Conservation (phyloP, 257 asterid genomes). For the Solanum piurae region DNA sequence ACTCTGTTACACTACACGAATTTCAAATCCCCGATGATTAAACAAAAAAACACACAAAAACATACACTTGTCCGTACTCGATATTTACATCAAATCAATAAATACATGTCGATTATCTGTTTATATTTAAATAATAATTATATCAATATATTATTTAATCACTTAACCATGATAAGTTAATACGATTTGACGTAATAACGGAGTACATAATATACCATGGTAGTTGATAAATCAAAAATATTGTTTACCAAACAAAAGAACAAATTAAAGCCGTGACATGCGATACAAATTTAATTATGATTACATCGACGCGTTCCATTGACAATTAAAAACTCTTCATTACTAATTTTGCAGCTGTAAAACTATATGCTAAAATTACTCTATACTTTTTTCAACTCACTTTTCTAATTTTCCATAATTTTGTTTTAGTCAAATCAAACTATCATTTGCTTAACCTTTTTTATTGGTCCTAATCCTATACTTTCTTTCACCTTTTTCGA, state of each 20-base stretch:
- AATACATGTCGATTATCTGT: background rate
- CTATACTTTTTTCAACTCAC: background rate
- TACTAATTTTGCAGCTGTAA: constrained; percentile 3
- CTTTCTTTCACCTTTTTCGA: background rate
- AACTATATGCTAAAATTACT: background rate
- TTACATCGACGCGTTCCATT: background rate
- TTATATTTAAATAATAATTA: background rate
- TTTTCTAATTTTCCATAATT: background rate
- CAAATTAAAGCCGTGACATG: constrained; percentile 12
- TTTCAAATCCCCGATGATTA: background rate
- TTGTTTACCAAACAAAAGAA: background rate
- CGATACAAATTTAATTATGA: constrained; percentile 6
- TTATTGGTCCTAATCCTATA: background rate
- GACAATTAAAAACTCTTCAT: constrained; percentile 3
- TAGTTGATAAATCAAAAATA: background rate
- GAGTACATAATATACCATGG: background rate
- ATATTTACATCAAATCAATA: background rate
- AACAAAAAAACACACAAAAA: background rate
- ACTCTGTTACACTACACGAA: background rate
- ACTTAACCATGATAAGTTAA: background rate
- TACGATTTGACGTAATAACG: background rate
- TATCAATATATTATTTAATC: background rate
- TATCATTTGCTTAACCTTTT: background rate
- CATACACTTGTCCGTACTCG: rapidly evolving
- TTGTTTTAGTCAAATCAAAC: background rate